These are phyloP conservation scores for Monosporascus sp. DNA, from an alignment of 2,329 filamentous ascomycete species.

Conservation along the genomic window DNA sequence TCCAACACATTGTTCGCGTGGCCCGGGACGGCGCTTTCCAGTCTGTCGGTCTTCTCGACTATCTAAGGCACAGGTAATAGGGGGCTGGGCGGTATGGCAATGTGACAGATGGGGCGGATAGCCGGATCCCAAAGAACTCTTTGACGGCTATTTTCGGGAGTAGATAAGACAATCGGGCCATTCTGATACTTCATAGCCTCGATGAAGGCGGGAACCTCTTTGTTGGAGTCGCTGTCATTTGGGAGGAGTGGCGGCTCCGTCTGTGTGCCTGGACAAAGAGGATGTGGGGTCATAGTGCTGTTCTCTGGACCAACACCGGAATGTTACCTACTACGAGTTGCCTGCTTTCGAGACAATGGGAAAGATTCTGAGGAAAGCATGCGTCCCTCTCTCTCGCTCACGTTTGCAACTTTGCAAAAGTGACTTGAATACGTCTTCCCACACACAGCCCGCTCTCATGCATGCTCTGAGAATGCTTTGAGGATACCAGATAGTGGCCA, in stretches of 20 bases:
- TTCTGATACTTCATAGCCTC: neutral
- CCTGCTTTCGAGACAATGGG: neutral
- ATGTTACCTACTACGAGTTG: neutral
- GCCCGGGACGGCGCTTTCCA: conserved; percentile 48
- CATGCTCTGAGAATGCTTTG: neutral
- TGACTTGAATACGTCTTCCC: neutral
- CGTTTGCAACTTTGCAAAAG: neutral
- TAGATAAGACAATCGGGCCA: neutral
- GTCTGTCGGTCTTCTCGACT: conserved; percentile 49
- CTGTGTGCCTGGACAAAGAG: neutral
- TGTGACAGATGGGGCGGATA: neutral
- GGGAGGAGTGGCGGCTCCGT: neutral
- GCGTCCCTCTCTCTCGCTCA: neutral
- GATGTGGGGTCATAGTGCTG: neutral
- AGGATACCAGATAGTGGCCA: neutral
- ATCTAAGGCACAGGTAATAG: conserved; percentile 28
- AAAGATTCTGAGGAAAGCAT: neutral
- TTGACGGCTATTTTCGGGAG: neutral
- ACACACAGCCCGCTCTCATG: neutral
- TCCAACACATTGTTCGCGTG: conserved; percentile 58
- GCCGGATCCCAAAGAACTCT: neutral
- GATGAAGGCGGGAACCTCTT: neutral
- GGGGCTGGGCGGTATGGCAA: conserved; percentile 1
- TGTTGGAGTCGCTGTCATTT: neutral
- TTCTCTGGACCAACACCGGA: neutral